Percentiles rank a stretch among this genome's conserved stretches.
phyloP scores from a whole-genome alignment of 2,329 filamentous ascomycete genomes.

The Didymella sp. region DNA sequence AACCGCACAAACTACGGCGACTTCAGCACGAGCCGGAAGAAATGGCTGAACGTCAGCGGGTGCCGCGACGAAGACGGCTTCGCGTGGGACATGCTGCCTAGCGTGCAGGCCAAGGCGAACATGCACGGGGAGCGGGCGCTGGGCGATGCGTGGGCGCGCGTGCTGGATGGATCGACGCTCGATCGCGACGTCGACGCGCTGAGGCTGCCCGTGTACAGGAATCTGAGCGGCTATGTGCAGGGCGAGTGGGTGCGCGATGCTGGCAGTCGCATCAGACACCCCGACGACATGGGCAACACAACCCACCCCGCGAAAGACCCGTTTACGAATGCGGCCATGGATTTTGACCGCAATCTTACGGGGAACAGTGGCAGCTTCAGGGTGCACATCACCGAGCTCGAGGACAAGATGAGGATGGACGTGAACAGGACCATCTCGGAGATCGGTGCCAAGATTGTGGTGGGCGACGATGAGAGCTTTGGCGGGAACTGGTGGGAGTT shows the following conservation, averaged over 20 bases:
- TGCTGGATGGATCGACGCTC: conserved; percentile 45
- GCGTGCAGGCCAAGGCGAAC: conserved; percentile 68
- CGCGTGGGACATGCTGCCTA: conserved; percentile 75
- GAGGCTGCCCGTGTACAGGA: conserved; percentile 72
- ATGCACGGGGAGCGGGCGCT: conserved; percentile 11
- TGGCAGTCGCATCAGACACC: conserved; percentile 57
- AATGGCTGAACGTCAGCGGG: conserved; percentile 70
- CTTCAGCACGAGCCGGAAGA: conserved; percentile 54
- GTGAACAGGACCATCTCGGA: conserved; percentile 63
- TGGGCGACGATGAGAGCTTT: conserved; percentile 73
- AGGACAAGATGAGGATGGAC: conserved; percentile 44
- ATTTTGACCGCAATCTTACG: conserved; percentile 83
- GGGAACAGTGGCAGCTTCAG: conserved; percentile 70
- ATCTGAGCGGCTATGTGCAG: conserved; percentile 76
- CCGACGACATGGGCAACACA: conserved; percentile 56
- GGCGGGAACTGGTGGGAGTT: conserved; percentile 78
- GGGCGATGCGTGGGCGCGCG: conserved; percentile 56
- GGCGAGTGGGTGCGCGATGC: conserved; percentile 75
- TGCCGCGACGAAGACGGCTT: conserved; percentile 76
- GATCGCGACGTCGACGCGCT: conserved; percentile 39
- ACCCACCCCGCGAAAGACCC: conserved; percentile 69
- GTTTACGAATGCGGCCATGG: conserved; percentile 63
- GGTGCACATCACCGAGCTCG: conserved; percentile 68
- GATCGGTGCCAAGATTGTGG: conserved; percentile 71
- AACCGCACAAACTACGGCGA: conserved; percentile 54